Conservation (phyloP, 2,329 filamentous ascomycete genomes). For the Nemania bipapillata region DNA sequence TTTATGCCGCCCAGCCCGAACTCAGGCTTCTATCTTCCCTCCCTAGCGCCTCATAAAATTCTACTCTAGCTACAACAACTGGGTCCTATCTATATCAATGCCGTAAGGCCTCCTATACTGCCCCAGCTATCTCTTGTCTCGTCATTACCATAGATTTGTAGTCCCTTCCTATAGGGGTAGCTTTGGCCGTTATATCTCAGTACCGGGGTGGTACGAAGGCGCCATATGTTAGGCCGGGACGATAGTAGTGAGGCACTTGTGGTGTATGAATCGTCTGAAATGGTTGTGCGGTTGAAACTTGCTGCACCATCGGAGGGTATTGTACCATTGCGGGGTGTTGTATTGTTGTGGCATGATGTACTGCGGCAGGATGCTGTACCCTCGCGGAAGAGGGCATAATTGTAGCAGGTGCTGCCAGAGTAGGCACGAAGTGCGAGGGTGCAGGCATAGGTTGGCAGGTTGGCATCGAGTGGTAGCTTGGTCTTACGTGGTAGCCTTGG, state of each 20-base stretch:
- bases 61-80: neutral
- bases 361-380: neutral
- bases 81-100: neutral
- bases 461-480: neutral
- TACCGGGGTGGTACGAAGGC: neutral
- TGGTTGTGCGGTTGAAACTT: neutral
- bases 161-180: neutral
- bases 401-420: neutral
- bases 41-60: neutral
- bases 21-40: neutral
- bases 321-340: neutral
- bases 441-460: slow-evolving; percentile 9
- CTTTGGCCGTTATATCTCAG: neutral
- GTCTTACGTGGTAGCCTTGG: neutral
- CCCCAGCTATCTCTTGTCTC: neutral
- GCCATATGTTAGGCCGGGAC: neutral
- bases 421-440: neutral
- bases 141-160: neutral
- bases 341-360: neutral
- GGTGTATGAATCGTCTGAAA: neutral
- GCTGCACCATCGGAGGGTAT: neutral
- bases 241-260: neutral
- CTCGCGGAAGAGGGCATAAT: neutral
- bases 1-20: neutral
- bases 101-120: neutral